Evolutionary conservation across 305 asterid species (phyloP).

Genomic region (Fraxinus velutina): DNA sequence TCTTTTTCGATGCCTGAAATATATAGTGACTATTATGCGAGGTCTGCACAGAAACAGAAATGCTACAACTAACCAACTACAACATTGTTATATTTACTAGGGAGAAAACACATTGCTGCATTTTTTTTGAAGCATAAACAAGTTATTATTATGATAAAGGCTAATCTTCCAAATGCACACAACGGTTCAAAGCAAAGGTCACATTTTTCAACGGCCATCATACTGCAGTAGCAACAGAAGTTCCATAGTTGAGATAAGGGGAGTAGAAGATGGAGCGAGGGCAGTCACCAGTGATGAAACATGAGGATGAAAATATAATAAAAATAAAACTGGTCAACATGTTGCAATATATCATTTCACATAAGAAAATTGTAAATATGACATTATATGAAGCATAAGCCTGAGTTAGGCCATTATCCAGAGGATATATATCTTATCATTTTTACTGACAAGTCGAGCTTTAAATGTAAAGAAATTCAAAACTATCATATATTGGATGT

Average conservation of each 20-base stretch:
- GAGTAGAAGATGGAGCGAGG: neutral
- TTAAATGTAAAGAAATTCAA: neutral
- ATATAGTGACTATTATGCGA: conserved; percentile 14
- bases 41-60: neutral
- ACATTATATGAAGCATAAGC: neutral
- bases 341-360: neutral
- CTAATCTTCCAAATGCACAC: neutral
- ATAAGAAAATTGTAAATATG: neutral
- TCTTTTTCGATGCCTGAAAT: conserved; percentile 62
- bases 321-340: neutral
- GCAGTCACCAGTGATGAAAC: neutral
- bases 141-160: neutral
- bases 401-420: neutral
- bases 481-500: neutral
- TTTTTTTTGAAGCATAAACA: neutral
- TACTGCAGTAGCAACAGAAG: neutral
- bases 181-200: neutral
- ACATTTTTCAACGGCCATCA: neutral
- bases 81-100: neutral
- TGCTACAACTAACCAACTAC: neutral
- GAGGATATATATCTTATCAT: neutral
- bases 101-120: neutral
- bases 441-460: neutral
- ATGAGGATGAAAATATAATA: neutral
- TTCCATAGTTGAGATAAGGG: neutral